phyloP scores from a whole-genome alignment of 31 red algal genomes.

The Endocladia muricata region DNA sequence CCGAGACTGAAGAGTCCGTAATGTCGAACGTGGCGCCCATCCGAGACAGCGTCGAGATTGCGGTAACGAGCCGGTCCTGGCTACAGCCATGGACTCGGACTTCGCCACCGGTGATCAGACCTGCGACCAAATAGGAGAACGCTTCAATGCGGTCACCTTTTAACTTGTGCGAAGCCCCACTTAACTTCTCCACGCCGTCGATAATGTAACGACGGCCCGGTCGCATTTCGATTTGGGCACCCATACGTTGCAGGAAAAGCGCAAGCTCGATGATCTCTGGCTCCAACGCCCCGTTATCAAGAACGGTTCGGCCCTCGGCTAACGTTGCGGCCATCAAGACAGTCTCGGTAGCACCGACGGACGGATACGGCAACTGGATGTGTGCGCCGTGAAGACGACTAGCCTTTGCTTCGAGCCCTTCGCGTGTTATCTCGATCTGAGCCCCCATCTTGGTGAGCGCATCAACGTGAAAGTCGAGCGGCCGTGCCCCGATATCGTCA shows the following conservation, averaged over 20 bases:
- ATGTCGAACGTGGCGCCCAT: background rate
- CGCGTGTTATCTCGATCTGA: background rate
- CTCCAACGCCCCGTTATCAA: background rate
- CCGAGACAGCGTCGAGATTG: background rate
- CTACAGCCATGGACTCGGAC: background rate
- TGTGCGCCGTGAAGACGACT: background rate
- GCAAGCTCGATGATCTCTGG: slow-evolving; percentile 4
- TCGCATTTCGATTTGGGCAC: background rate
- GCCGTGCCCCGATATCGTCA: background rate
- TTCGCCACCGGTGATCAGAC: background rate
- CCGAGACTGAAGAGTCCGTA: background rate
- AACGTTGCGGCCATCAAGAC: background rate
- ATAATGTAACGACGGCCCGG: background rate
- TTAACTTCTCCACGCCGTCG: background rate
- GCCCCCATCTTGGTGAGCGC: background rate
- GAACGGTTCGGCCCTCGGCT: background rate
- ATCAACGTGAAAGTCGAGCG: background rate
- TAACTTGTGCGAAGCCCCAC: background rate
- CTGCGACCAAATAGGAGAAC: background rate
- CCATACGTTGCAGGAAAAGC: background rate
- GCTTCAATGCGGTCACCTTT: background rate
- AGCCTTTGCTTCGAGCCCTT: background rate
- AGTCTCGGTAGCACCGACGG: background rate
- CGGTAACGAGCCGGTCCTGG: background rate
- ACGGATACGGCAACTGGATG: background rate